These are phyloP conservation scores for Pontederia paniculata DNA, from an alignment of 176 grass and related monocot species.

Conservation along the genomic window DNA sequence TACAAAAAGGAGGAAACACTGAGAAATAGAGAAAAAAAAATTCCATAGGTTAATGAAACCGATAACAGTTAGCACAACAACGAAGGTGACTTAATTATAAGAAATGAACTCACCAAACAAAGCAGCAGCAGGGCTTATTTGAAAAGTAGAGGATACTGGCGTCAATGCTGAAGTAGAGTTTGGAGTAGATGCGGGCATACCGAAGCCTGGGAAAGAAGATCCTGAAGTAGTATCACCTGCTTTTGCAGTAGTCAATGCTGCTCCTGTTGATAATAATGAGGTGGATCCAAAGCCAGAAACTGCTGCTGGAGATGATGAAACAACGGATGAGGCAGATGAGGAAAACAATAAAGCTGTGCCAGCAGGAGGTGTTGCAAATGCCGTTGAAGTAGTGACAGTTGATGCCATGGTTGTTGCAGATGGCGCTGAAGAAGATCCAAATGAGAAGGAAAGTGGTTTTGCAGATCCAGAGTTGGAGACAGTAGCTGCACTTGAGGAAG, in stretches of 20 bases:
- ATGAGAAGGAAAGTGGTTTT: conserved; percentile 24
- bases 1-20: too few species aligned
- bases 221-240: conserved; percentile 19
- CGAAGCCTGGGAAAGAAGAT: conserved; percentile 48
- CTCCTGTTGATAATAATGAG: conserved; percentile 29
- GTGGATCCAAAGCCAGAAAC: conserved; percentile 32
- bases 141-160: conserved; percentile 4
- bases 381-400: conserved; percentile 12
- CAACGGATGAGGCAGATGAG: conserved; percentile 13
- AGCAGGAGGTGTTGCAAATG: conserved; percentile 27
- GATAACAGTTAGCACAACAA: not conserved
- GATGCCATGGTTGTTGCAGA: conserved; percentile 24
- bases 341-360: conserved; percentile 34
- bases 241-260: conserved; percentile 2
- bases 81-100: too few species aligned
- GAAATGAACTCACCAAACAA: conserved; percentile 46
- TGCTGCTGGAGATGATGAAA: conserved; percentile 25
- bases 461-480: conserved; percentile 29
- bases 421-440: conserved; percentile 33
- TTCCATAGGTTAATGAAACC: not conserved
- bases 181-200: conserved; percentile 24
- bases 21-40: too few species aligned
- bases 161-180: conserved; percentile 25
- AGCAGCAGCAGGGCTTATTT: conserved; percentile 23
- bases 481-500: conserved; percentile 30